Percentiles rank a stretch among this genome's conserved stretches.
Conservation (phyloP, 2,329 filamentous ascomycete genomes). For the Neurospora sp. region DNA sequence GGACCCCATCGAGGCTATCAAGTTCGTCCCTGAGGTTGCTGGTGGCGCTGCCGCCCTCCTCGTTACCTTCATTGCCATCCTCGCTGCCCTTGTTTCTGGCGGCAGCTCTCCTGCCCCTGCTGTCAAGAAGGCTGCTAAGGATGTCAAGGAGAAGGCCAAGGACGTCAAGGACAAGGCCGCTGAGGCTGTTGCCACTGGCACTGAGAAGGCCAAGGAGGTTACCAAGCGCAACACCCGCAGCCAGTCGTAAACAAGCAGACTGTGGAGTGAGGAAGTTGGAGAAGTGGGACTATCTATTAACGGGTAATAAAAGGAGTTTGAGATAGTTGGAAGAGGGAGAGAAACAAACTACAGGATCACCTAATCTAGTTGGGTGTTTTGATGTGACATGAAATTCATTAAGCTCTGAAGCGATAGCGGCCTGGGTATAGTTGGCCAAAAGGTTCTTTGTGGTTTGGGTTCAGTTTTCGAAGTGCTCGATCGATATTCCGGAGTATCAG, state of each 20-base stretch:
- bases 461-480: neutral
- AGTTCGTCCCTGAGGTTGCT: constrained; percentile 85
- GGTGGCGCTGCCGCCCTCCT: constrained; percentile 64
- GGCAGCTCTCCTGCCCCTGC: constrained; percentile 57
- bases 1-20: constrained; percentile 74
- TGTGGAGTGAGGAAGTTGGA: neutral
- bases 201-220: constrained; percentile 68
- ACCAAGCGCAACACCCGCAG: constrained; percentile 51
- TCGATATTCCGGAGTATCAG: neutral
- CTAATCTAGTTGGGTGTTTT: neutral
- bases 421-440: neutral
- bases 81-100: constrained; percentile 55
- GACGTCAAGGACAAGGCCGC: constrained; percentile 66
- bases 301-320: neutral
- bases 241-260: constrained; percentile 32
- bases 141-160: constrained; percentile 60
- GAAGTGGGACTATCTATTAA: neutral
- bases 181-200: constrained; percentile 48
- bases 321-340: neutral
- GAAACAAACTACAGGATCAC: neutral
- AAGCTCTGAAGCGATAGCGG: neutral
- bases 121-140: constrained; percentile 59
- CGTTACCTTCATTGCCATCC: constrained; percentile 59
- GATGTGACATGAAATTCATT: neutral
- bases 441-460: neutral